Evolutionary conservation across 306 rosid genomes (phyloP).

Genomic region (Trichosanthes cucumerina): DNA sequence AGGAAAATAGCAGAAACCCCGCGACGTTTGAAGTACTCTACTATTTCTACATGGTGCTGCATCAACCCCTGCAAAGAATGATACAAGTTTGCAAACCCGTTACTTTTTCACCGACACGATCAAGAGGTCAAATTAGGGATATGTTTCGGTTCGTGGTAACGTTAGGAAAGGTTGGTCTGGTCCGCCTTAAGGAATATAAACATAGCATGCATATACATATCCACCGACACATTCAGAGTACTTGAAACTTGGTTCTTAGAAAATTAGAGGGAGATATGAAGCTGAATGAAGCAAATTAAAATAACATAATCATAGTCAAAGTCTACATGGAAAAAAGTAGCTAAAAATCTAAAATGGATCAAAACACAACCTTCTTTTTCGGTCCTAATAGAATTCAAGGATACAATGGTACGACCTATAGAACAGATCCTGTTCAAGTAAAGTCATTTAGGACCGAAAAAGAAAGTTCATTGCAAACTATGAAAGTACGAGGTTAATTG

Average conservation of each 20-base stretch:
- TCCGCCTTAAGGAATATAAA: neutral
- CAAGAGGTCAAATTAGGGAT: neutral
- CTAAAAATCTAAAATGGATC: too few relatives aligned
- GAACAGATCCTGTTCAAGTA: too few relatives aligned
- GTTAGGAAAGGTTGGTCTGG: neutral
- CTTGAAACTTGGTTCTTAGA: neutral
- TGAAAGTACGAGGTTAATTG: too few relatives aligned
- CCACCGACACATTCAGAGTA: neutral
- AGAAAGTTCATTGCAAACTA: too few relatives aligned
- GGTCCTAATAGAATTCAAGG: too few relatives aligned
- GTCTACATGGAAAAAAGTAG: too few relatives aligned
- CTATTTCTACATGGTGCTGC: conserved; percentile 72
- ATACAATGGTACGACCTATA: too few relatives aligned
- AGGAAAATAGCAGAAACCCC: conserved; percentile 85
- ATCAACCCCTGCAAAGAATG: conserved; percentile 62
- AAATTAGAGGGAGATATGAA: neutral
- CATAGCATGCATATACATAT: neutral
- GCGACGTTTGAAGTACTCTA: conserved; percentile 54
- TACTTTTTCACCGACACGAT: neutral
- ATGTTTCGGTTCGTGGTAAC: neutral
- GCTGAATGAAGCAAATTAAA: neutral
- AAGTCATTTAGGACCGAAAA: too few relatives aligned
- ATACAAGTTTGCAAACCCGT: neutral
- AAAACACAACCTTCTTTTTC: too few relatives aligned
- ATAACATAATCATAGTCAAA: neutral